Conservation (phyloP, 2,329 filamentous ascomycete species). For the Coleophoma cylindrospora region DNA sequence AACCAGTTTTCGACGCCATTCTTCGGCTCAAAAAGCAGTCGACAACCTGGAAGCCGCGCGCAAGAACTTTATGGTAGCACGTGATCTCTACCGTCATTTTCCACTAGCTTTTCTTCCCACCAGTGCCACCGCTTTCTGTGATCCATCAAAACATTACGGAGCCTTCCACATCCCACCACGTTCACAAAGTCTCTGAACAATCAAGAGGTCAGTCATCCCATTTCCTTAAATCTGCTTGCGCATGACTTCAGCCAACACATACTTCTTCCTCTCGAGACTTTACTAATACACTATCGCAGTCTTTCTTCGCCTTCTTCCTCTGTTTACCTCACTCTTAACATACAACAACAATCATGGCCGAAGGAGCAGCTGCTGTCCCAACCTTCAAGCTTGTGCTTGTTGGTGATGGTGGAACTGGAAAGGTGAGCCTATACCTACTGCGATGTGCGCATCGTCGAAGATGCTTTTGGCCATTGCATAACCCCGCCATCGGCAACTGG, state of each 20-base stretch:
- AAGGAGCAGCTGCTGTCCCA: constrained; percentile 48
- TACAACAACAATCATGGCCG: constrained; percentile 54
- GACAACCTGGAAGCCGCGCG: not conserved
- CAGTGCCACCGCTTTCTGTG: constrained; percentile 8
- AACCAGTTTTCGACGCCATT: no score
- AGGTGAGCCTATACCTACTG: constrained; percentile 57
- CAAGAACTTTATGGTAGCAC: not conserved
- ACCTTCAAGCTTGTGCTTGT: constrained; percentile 99
- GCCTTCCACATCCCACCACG: constrained; percentile 23
- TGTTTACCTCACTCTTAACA: constrained; percentile 21
- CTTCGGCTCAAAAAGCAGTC: no score
- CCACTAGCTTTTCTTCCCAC: constrained; percentile 1
- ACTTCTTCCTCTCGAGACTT: not conserved
- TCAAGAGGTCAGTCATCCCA: constrained; percentile 17
- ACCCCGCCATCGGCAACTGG: constrained; percentile 15
- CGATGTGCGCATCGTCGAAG: constrained; percentile 1
- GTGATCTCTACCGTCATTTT: not conserved
- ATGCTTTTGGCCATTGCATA: constrained; percentile 8
- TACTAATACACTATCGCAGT: not conserved
- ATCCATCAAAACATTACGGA: constrained; percentile 25
- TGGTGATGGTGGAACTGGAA: constrained; percentile 98
- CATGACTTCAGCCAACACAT: not conserved
- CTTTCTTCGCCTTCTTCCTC: constrained; percentile 3
- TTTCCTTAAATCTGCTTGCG: not conserved
- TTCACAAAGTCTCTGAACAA: constrained; percentile 21